A percentile compares a stretch with the other conserved stretches of the same genome.
Evolutionary conservation across 2,329 filamentous ascomycete genomes (phyloP).

Genomic region (Paracamarosporium sp.): DNA sequence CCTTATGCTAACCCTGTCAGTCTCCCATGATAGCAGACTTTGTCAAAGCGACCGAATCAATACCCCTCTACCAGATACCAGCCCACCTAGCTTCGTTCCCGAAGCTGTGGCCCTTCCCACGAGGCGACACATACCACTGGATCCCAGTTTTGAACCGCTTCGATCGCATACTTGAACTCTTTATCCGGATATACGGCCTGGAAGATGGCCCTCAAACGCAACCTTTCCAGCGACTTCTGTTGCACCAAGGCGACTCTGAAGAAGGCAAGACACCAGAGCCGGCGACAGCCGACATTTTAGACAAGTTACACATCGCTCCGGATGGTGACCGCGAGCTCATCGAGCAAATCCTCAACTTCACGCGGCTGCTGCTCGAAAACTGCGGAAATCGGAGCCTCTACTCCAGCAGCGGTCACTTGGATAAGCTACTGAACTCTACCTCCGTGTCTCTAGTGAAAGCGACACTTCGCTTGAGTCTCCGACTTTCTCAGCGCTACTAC

Average conservation of each 20-base stretch:
- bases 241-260: constrained; percentile 64
- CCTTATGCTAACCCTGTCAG: constrained; percentile 56
- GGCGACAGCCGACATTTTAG: constrained; percentile 53
- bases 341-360: constrained; percentile 83
- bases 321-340: constrained; percentile 85
- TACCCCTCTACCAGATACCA: constrained; percentile 78
- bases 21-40: constrained; percentile 88
- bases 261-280: constrained; percentile 42
- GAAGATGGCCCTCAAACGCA: constrained; percentile 79
- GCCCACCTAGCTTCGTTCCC: constrained; percentile 80
- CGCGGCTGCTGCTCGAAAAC: constrained; percentile 85
- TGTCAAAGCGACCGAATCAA: constrained; percentile 71
- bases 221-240: constrained; percentile 72
- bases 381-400: constrained; percentile 98
- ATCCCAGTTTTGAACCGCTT: constrained; percentile 93
- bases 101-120: constrained; percentile 89
- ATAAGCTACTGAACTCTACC: constrained; percentile 86
- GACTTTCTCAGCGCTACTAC: constrained; percentile 91
- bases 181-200: constrained; percentile 81
- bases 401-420: constrained; percentile 88
- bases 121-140: constrained; percentile 98
- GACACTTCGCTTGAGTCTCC: constrained; percentile 80
- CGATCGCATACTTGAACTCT: constrained; percentile 83
- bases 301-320: constrained; percentile 66
- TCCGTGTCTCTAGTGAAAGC: constrained; percentile 78